A percentile compares a stretch with the other conserved stretches of the same genome.
phyloP scores from a whole-genome alignment of 768 basidiomycete genomes.

The Leucocoprinus birnbaumii region DNA sequence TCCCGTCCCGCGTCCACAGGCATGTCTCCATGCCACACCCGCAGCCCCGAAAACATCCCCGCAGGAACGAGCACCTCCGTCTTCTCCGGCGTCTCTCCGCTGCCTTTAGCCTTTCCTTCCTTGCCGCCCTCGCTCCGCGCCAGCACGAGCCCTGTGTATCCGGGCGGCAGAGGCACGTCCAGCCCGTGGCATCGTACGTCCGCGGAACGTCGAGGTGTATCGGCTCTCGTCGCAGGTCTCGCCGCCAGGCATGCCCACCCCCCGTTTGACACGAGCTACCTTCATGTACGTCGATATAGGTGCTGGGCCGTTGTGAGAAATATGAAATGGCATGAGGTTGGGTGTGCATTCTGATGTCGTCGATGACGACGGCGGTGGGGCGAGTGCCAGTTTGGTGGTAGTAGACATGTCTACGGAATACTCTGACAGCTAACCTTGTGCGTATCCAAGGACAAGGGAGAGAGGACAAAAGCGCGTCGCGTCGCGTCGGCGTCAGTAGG shows the following conservation, averaged over 20 bases:
- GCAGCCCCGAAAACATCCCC: constrained; percentile 55
- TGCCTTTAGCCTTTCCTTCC: not conserved
- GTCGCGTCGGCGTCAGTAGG: too few species aligned
- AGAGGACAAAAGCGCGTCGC: not conserved
- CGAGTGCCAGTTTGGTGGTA: too few species aligned
- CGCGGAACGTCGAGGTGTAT: constrained; percentile 63
- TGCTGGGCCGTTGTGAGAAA: constrained; percentile 67
- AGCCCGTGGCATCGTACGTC: constrained; percentile 72
- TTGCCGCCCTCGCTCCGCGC: not conserved
- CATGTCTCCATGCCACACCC: constrained; percentile 75
- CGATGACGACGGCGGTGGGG: too few species aligned
- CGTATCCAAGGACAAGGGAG: not conserved
- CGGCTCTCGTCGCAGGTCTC: too few species aligned
- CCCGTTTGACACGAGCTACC: constrained; percentile 8
- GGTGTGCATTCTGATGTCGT: constrained; percentile 52
- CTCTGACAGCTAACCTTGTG: too few species aligned
- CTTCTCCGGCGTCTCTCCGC: constrained; percentile 7
- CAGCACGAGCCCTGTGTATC: constrained; percentile 68
- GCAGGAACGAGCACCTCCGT: too few species aligned
- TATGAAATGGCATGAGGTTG: constrained; percentile 82
- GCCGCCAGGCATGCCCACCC: constrained; percentile 4
- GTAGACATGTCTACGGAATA: too few species aligned
- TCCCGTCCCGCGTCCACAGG: constrained; percentile 67
- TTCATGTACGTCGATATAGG: constrained; percentile 71
- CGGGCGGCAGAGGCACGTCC: constrained; percentile 55